Conservation (phyloP, 768 basidiomycete species). For the Lactifluus piperatus region DNA sequence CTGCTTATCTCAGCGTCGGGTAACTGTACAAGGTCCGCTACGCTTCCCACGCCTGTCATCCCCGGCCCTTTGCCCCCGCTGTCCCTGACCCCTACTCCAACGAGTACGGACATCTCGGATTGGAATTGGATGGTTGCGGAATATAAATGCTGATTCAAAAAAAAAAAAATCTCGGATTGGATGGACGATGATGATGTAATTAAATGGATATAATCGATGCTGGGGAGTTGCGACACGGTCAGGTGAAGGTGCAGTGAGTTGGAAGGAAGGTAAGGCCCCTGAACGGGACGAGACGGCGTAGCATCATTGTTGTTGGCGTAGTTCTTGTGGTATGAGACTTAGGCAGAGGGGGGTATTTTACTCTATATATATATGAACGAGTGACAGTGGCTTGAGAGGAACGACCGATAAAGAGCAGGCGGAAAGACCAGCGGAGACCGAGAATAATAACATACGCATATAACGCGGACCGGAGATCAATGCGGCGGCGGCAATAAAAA, state of each 20-base stretch:
- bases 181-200: too few relatives aligned
- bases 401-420: not conserved
- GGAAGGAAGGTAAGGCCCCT: not conserved
- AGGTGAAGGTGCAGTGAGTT: not conserved
- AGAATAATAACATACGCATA: not conserved
- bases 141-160: too few relatives aligned
- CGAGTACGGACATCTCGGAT: slow-evolving; percentile 3
- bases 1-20: too few relatives aligned
- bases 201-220: not conserved
- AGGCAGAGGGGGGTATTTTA: not conserved
- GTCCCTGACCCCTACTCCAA: too few relatives aligned
- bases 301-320: not conserved
- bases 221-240: not conserved
- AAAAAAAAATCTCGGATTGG: too few relatives aligned
- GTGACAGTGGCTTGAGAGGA: not conserved
- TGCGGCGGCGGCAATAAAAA: not conserved
- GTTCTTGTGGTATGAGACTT: not conserved
- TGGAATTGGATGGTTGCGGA: too few relatives aligned
- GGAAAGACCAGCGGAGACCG: not conserved
- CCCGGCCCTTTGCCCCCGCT: too few relatives aligned
- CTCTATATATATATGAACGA: slow-evolving; percentile 3
- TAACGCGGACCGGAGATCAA: not conserved
- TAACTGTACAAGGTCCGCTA: too few relatives aligned
- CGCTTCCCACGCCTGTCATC: too few relatives aligned
- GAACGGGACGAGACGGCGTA: not conserved